Percentiles rank a stretch among this genome's conserved stretches.
phyloP scores from a whole-genome alignment of 345 rosid species.

The Heritiera fomes region DNA sequence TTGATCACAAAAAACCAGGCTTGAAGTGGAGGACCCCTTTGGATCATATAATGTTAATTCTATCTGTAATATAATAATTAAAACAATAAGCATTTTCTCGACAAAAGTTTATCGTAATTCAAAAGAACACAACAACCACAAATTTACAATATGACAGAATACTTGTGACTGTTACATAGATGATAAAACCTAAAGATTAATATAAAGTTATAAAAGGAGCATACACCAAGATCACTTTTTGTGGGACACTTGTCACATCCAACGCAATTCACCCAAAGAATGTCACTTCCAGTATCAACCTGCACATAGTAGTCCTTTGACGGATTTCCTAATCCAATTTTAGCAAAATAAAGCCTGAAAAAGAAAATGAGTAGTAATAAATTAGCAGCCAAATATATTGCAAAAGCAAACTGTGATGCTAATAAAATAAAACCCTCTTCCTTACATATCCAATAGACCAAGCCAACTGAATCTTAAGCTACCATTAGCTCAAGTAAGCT shows the following conservation, averaged over 20 bases:
- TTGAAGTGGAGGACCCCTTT: conserved; percentile 44
- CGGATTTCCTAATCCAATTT: conserved; percentile 71
- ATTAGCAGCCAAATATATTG: not conserved
- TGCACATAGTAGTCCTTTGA: conserved; percentile 76
- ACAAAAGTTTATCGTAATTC: not conserved
- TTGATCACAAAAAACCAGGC: conserved; percentile 50
- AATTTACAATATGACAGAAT: not conserved
- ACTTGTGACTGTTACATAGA: not conserved
- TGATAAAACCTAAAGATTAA: conserved; percentile 4
- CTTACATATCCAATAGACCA: not conserved
- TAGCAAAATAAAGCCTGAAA: conserved; percentile 72
- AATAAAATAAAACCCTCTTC: not conserved
- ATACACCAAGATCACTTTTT: conserved; percentile 73
- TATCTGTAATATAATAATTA: conserved; percentile 44
- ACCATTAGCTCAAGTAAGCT: not conserved
- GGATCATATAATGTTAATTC: conserved; percentile 54
- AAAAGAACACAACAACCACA: not conserved
- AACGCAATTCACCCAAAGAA: conserved; percentile 81
- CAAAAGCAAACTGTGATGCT: not conserved
- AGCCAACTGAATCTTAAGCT: not conserved
- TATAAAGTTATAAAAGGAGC: conserved; percentile 25
- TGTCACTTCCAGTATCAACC: conserved; percentile 94
- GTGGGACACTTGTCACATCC: conserved; percentile 69
- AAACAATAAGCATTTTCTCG: not conserved
- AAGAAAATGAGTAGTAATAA: conserved; percentile 27